Conservation (phyloP, 1,284 basidiomycete genomes). For the Fomitiporia mediterranea region DNA sequence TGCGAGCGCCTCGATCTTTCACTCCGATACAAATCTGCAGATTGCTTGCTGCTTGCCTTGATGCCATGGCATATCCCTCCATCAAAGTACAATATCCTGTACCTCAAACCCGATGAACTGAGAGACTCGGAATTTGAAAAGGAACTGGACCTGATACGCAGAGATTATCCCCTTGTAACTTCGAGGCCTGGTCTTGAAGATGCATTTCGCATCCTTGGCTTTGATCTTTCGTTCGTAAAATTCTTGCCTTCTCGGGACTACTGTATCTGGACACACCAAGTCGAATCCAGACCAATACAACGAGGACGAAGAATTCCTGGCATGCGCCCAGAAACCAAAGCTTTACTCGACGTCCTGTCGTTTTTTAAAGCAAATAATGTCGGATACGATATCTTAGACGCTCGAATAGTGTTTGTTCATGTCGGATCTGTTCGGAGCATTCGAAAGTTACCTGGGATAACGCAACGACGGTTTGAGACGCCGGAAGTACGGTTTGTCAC, state of each 20-base stretch:
- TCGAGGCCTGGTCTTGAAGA: conserved; percentile 33
- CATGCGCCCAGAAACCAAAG: conserved; percentile 39
- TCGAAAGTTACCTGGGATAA: conserved; percentile 42
- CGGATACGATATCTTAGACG: conserved; percentile 35
- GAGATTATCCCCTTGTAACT: conserved; percentile 18
- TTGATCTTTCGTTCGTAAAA: conserved; percentile 40
- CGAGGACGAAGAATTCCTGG: conserved; percentile 30
- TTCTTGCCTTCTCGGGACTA: conserved; percentile 36
- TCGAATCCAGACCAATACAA: conserved; percentile 27
- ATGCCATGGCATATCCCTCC: conserved; percentile 41
- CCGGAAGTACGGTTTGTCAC: conserved; percentile 53
- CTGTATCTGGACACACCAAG: conserved; percentile 33
- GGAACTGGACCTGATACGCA: not conserved
- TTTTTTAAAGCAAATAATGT: conserved; percentile 36
- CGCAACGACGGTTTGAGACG: conserved; percentile 38
- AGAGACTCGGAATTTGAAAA: not conserved
- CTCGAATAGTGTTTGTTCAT: conserved; percentile 57
- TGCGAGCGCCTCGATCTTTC: conserved; percentile 29
- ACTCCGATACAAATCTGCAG: conserved; percentile 23
- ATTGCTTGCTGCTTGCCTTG: conserved; percentile 40
- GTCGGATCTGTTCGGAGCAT: conserved; percentile 49
- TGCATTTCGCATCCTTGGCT: conserved; percentile 41
- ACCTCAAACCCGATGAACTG: conserved; percentile 5
- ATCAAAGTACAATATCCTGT: conserved; percentile 5
- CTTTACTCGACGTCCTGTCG: conserved; percentile 43